phyloP scores from a whole-genome alignment of 176 grass and related monocot species.

The Cenchrus americanus region DNA sequence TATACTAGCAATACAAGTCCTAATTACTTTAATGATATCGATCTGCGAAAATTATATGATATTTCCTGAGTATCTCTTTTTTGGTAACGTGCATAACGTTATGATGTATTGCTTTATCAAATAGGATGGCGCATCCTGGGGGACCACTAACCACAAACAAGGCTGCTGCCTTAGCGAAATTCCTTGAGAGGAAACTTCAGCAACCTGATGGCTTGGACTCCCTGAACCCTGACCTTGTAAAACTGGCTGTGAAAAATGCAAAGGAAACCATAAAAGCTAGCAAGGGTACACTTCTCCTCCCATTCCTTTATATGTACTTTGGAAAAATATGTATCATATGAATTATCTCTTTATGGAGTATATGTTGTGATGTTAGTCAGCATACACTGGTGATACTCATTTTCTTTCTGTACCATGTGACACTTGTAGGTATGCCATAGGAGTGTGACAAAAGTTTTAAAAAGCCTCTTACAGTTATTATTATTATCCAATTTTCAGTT shows the following conservation, averaged over 20 bases:
- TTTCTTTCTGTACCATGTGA: slow-evolving; percentile 4
- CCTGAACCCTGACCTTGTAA: slow-evolving; percentile 82
- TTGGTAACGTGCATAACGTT: slow-evolving; percentile 1
- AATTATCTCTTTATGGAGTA: slow-evolving; percentile 3
- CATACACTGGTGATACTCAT: background rate
- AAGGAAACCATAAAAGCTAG: slow-evolving; percentile 80
- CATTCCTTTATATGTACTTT: slow-evolving; percentile 1
- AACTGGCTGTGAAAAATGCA: slow-evolving; percentile 79
- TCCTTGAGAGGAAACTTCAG: slow-evolving; percentile 97
- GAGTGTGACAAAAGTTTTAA: slow-evolving; percentile 1
- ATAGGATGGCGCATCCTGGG: slow-evolving; percentile 86
- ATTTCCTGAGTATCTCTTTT: background rate
- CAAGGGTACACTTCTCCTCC: slow-evolving; percentile 48
- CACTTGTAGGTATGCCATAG: slow-evolving; percentile 24
- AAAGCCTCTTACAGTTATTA: background rate
- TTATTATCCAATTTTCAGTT: background rate
- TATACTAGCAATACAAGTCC: background rate
- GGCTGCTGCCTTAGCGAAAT: slow-evolving; percentile 96
- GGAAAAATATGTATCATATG: slow-evolving; percentile 7
- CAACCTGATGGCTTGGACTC: slow-evolving; percentile 83
- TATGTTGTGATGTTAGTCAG: background rate
- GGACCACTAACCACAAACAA: slow-evolving; percentile 95
- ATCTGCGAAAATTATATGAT: slow-evolving; percentile 24
- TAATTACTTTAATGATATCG: background rate
- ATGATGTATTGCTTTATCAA: slow-evolving; percentile 30